Evolutionary conservation across 2,329 filamentous ascomycete genomes (phyloP).

Genomic region (Neofusicoccum cordaticola): DNA sequence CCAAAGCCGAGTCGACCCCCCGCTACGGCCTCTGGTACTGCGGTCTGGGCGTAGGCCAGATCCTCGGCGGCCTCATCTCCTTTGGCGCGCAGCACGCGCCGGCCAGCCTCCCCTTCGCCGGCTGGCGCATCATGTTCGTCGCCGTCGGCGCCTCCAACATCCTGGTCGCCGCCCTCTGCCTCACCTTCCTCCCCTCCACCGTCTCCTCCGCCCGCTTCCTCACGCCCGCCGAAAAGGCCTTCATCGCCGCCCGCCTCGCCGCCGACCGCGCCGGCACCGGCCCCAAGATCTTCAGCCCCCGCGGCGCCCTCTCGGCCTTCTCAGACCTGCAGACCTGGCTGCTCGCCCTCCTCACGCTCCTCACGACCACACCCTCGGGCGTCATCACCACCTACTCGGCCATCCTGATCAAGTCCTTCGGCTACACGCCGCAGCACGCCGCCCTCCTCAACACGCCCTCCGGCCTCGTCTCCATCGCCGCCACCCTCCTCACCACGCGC

Average conservation of each 20-base stretch:
- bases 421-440: constrained; percentile 26
- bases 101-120: constrained; percentile 32
- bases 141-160: constrained; percentile 45
- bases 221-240: neutral
- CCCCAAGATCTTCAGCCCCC: neutral
- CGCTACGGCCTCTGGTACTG: constrained; percentile 62
- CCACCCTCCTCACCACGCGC: constrained; percentile 26
- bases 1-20: constrained; percentile 55
- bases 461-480: constrained; percentile 42
- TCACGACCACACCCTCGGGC: constrained; percentile 26
- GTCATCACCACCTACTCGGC: constrained; percentile 30
- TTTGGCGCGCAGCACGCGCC: constrained; percentile 55
- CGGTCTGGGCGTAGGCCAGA: constrained; percentile 32
- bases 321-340: neutral
- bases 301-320: neutral
- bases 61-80: constrained; percentile 53
- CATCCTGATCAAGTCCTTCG: constrained; percentile 27
- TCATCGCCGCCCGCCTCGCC: neutral
- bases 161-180: constrained; percentile 32
- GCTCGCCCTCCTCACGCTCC: neutral
- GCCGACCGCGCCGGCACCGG: neutral
- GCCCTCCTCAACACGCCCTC: constrained; percentile 53
- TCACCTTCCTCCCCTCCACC: constrained; percentile 13
- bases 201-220: neutral
- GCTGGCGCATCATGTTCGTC: constrained; percentile 55